These are phyloP conservation scores for Solidago caesia DNA, from an alignment of 129 eudicot genomes.

Conservation along the genomic window DNA sequence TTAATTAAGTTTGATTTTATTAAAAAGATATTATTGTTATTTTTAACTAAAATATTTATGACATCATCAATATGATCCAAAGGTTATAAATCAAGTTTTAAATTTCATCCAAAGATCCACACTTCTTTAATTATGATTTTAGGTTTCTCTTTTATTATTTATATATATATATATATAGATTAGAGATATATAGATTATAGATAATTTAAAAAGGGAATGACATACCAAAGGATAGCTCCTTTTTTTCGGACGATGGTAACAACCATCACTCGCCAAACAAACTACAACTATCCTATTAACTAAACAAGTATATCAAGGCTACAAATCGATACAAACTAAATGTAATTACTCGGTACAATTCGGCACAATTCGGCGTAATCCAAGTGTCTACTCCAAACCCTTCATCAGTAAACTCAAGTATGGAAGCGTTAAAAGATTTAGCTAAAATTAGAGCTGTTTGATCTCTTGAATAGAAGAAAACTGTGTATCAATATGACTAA, in stretches of 20 bases:
- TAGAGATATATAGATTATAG: too few species aligned
- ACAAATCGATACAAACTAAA: not conserved
- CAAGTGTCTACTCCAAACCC: constrained; percentile 5
- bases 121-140: too few species aligned
- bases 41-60: too few species aligned
- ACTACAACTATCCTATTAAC: not conserved
- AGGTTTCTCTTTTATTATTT: too few species aligned
- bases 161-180: too few species aligned
- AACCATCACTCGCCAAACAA: not conserved
- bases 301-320: not conserved
- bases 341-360: not conserved
- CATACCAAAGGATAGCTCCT: not conserved
- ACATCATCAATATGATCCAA: too few species aligned
- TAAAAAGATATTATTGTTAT: too few species aligned
- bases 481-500: constrained; percentile 43
- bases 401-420: not conserved
- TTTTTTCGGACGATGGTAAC: not conserved
- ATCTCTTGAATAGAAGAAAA: constrained; percentile 62
- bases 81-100: too few species aligned
- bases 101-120: too few species aligned
- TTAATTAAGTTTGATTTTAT: too few species aligned
- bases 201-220: too few species aligned
- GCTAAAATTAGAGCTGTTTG: constrained; percentile 43
- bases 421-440: not conserved
- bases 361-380: not conserved